Evolutionary conservation across 2,329 filamentous ascomycete species (phyloP).

Genomic region (Septoria petroselini): DNA sequence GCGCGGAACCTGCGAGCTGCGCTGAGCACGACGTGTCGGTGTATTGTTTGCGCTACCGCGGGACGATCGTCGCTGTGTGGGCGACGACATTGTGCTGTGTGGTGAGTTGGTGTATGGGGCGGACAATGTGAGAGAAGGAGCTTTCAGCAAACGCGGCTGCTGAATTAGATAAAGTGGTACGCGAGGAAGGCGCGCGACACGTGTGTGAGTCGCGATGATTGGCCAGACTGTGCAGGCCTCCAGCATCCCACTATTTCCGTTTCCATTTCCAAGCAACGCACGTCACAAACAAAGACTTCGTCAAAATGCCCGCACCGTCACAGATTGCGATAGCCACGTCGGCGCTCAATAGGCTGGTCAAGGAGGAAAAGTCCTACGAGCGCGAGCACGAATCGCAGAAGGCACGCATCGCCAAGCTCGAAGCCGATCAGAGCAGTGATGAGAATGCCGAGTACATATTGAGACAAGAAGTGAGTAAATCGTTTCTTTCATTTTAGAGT

Average conservation of each 20-base stretch:
- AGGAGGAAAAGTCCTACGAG: conserved; percentile 88
- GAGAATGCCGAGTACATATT: conserved; percentile 75
- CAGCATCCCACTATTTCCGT: not conserved
- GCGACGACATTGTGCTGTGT: conserved; percentile 58
- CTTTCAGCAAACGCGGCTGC: not conserved
- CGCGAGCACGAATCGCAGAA: conserved; percentile 77
- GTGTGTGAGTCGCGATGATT: conserved; percentile 3
- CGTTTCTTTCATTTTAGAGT: not conserved
- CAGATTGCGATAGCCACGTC: conserved; percentile 75
- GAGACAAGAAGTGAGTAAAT: conserved; percentile 73
- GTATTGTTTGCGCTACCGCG: conserved; percentile 50
- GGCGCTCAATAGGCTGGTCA: conserved; percentile 77
- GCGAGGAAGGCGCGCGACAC: not conserved
- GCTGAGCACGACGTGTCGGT: conserved; percentile 46
- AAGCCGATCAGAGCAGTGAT: conserved; percentile 48
- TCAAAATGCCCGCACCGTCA: conserved; percentile 69
- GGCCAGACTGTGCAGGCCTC: not conserved
- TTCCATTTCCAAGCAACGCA: conserved; percentile 9
- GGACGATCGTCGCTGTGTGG: conserved; percentile 53
- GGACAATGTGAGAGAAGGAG: conserved; percentile 4
- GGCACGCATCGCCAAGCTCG: conserved; percentile 65
- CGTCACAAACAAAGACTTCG: not conserved
- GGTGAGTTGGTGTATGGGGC: conserved; percentile 9
- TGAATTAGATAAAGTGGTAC: conserved; percentile 3
- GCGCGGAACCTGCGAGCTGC: conserved; percentile 55